Evolutionary conservation across 495 filamentous ascomycete genomes (phyloP), one percentile per base, ranked within the genome.

Genomic region (Penicillium riverlandense): DNA sequence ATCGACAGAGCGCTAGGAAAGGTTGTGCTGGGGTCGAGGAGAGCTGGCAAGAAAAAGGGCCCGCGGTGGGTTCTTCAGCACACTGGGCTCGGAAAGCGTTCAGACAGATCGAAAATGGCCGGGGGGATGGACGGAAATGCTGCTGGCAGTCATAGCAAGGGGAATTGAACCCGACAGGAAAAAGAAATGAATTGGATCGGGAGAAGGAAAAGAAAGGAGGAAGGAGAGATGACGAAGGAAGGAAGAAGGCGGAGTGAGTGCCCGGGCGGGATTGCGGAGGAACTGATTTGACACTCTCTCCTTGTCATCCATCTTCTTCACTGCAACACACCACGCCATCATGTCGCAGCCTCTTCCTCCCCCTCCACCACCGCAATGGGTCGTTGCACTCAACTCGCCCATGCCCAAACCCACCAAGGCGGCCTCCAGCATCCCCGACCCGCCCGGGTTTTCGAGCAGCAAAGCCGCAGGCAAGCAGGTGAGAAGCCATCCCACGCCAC

Each of bases 381-480:
- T 86, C 11, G 63, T 79, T 47, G 81, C 88, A 45, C 72, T 98
- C 47, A 80, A 78, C 57, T 78, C 70, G 40, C 79, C 87, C 14
- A 78, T 86, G 37, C 61, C 77, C 29, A 59, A 70, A 29, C 75
- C 72, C 30, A 53, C 76, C 35, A 75, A 66, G 44, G 85, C 85
- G 53, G 68, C 74, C 33, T 58, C 65, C 51, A 74, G 72, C 52
- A 82, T 94, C 50, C 79, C 82, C 43, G 90, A 97, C 67, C 92
- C 92, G 22, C 90, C 89, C 40, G 92, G 92, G 53, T 98, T 80
- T 72, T 78, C 81, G 16, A 71, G 81, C 48, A 59, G 72, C 33
- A 67, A 71, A 9, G 50, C 50, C 2, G 22, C 6, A 47, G 62
- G 62, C 52, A 71, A 71, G 51, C 62, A 63, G 55, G 69, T 71